A percentile compares a stretch with the other conserved stretches of the same genome.
These are phyloP conservation scores for Microstegium vimineum DNA, from an alignment of 176 grass and related monocot species.

Conservation along the genomic window DNA sequence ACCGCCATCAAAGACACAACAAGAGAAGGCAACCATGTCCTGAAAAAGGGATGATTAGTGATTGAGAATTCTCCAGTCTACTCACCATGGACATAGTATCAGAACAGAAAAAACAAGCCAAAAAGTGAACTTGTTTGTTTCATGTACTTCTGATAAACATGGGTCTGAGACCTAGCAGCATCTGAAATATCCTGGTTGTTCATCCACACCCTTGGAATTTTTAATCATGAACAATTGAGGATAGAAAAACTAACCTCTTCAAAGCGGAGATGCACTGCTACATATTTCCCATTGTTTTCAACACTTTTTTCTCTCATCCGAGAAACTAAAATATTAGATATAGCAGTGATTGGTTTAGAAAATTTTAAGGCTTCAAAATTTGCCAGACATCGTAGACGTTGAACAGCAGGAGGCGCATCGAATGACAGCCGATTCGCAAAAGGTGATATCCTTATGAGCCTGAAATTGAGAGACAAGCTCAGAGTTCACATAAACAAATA, in stretches of 20 bases:
- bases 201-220: not conserved
- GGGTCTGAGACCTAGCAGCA: not conserved
- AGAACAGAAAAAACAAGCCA: not conserved
- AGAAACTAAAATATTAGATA: slow-evolving; percentile 78
- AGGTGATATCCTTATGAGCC: slow-evolving; percentile 93
- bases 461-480: slow-evolving; percentile 27
- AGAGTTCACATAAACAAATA: not conserved
- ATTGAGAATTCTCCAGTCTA: not conserved
- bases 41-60: slow-evolving; percentile 32
- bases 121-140: slow-evolving; percentile 11
- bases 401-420: slow-evolving; percentile 79
- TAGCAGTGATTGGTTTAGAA: slow-evolving; percentile 72
- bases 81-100: not conserved
- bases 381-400: slow-evolving; percentile 83
- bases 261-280: slow-evolving; percentile 96
- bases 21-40: slow-evolving; percentile 99
- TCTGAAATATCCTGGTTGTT: not conserved
- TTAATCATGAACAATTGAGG: not conserved
- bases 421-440: slow-evolving; percentile 94
- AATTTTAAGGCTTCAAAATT: slow-evolving; percentile 97
- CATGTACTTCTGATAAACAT: not conserved
- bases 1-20: slow-evolving; percentile 89
- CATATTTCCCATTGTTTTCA: slow-evolving; percentile 70
- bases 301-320: slow-evolving; percentile 81
- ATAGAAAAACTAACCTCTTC: slow-evolving; percentile 75